Base-by-base conservation (phyloP, 1,284 basidiomycete genomes). In the Thelephora terrestris region DNA sequence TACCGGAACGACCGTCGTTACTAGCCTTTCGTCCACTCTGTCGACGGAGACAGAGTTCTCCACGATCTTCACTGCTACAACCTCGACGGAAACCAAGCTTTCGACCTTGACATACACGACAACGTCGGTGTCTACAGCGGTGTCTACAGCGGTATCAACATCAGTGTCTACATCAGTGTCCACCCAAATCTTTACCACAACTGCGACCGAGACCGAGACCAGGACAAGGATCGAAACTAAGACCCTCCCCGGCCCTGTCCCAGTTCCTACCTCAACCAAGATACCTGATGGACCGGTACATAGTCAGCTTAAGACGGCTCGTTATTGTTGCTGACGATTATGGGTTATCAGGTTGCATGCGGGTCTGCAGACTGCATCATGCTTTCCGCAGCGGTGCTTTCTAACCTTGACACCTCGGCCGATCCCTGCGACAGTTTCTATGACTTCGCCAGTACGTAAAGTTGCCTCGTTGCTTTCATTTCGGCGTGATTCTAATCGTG, bases 371-470 rank as follows among this genome's bases (percentile, higher is more conserved):
- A 85, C 53, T 99, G 95, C 61, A 85, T 98, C 47, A 69, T 83
- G 42, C 75, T 94, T 12, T 84, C 95, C 4, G 85, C 90, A 2
- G 77, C 81, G 1, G 85, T 99, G 51, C 70, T 98, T 23, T 78
- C 81, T 21, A 81, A 81, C 2, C 69, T 99, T 43, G 93, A 99
- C 63, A 75, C 76, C 12, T 73, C 81, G 3, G 75, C 87, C 55
- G 90, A 98, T 63, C 95, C 95, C 0, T 99, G 95, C 67, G 89
- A 97, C 56, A 85, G 94, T 66, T 98, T 98, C 63, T 97, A 95
- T 63, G 77, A 85, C 53, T 99, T 86, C 66, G 80, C 91, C 16
- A 91, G 89, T 91, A 58, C 59, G 81, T 74, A 2, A 5, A 14
- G 17, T 17, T 16, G 18, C 36, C 12, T 16, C 45, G 20, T 37